phyloP scores from a whole-genome alignment of 345 rosid genomes.

The Kernera saxatilis region DNA sequence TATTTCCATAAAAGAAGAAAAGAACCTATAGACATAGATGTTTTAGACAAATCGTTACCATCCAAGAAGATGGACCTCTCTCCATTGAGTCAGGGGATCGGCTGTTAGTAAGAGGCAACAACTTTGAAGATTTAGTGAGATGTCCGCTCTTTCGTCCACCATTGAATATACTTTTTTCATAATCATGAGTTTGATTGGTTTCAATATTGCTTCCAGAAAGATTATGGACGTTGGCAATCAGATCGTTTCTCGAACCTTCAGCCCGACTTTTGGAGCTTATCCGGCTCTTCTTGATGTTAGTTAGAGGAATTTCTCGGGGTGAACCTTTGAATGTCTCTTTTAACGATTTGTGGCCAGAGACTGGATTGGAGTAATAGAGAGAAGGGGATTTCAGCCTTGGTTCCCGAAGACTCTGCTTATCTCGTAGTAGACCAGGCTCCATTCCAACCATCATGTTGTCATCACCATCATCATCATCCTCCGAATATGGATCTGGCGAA shows the following conservation, averaged over 20 bases:
- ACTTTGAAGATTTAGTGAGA: slow-evolving; percentile 40
- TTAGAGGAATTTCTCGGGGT: slow-evolving; percentile 37
- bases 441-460: slow-evolving; percentile 23
- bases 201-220: slow-evolving; percentile 25
- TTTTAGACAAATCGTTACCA: slow-evolving; percentile 36
- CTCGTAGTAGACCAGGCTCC: slow-evolving; percentile 41
- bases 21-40: background rate
- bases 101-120: slow-evolving; percentile 29
- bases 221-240: slow-evolving; percentile 34
- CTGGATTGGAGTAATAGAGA: slow-evolving; percentile 35
- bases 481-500: slow-evolving; percentile 39
- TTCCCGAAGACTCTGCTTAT: slow-evolving; percentile 36
- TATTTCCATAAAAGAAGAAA: background rate
- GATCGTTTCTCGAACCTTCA: slow-evolving; percentile 44
- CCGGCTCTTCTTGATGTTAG: slow-evolving; percentile 30
- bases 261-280: slow-evolving; percentile 40
- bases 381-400: slow-evolving; percentile 36
- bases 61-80: slow-evolving; percentile 39
- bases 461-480: slow-evolving; percentile 29
- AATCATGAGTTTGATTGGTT: slow-evolving; percentile 35
- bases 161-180: slow-evolving; percentile 22
- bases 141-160: slow-evolving; percentile 37
- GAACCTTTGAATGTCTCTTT: slow-evolving; percentile 37
- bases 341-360: slow-evolving; percentile 34
- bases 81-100: slow-evolving; percentile 40